Evolutionary conservation across 2,329 filamentous ascomycete species (phyloP).

Genomic region (Hypoxylon sp.): DNA sequence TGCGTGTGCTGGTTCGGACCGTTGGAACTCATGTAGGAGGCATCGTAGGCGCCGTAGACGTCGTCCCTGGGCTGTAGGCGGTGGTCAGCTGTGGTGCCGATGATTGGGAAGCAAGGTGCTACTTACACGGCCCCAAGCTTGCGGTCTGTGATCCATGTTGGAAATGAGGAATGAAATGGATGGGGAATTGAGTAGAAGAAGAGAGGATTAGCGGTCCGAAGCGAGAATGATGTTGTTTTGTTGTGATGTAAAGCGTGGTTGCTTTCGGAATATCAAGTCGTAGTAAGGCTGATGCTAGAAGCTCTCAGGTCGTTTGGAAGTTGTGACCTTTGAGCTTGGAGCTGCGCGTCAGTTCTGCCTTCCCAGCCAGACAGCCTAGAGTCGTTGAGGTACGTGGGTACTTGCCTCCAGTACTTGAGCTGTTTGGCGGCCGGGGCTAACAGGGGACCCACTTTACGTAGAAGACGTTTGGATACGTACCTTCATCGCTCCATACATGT

Average conservation of each 20-base stretch:
- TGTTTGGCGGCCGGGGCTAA: constrained; percentile 14
- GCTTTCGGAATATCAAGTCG: constrained; percentile 22
- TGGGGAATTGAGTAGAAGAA: constrained; percentile 18
- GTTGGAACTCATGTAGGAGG: constrained; percentile 81
- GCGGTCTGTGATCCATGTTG: constrained; percentile 79
- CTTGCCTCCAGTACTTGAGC: constrained; percentile 1
- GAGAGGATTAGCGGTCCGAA: constrained; percentile 19
- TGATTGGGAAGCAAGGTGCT: constrained; percentile 21
- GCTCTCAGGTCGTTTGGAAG: constrained; percentile 27
- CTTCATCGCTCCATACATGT: not conserved
- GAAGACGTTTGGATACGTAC: constrained; percentile 17
- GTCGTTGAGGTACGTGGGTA: constrained; percentile 15
- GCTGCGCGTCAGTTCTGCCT: constrained; percentile 53
- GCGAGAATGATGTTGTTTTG: not conserved
- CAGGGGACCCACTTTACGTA: constrained; percentile 17
- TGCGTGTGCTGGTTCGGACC: constrained; percentile 89
- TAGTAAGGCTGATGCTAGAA: constrained; percentile 23
- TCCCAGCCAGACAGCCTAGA: constrained; percentile 9
- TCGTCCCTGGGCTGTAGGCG: constrained; percentile 88
- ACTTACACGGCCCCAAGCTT: constrained; percentile 80
- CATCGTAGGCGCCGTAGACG: constrained; percentile 94
- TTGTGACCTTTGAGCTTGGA: constrained; percentile 39
- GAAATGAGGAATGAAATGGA: constrained; percentile 32
- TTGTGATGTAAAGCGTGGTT: constrained; percentile 15
- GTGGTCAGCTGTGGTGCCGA: constrained; percentile 54